Conservation (phyloP, 2,329 filamentous ascomycete genomes). For the Cadophora luteo-olivacea region DNA sequence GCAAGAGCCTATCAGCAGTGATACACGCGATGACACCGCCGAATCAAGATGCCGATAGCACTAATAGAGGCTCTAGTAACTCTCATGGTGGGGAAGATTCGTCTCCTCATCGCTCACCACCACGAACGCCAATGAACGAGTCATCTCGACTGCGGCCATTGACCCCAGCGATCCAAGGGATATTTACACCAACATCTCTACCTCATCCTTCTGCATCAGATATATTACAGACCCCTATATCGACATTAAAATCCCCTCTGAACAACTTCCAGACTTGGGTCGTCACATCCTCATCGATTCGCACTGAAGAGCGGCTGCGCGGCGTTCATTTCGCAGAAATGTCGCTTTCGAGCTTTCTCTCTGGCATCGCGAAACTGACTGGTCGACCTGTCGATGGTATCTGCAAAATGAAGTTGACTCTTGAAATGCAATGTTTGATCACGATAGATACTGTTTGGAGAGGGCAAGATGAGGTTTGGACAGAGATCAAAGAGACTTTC, state of each 20-base stretch:
- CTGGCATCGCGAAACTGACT: slow-evolving; percentile 19
- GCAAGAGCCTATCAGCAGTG: not conserved
- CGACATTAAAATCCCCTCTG: not conserved
- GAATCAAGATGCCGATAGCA: too few species aligned
- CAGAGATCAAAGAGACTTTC: slow-evolving; percentile 24
- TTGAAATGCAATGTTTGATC: slow-evolving; percentile 23
- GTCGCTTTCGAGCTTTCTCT: slow-evolving; percentile 25
- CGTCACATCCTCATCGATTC: not conserved
- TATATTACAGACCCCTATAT: not conserved
- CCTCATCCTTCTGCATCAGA: not conserved
- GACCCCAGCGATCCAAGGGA: not conserved
- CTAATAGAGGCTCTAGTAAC: too few species aligned
- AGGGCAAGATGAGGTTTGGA: slow-evolving; percentile 29
- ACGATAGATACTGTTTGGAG: slow-evolving; percentile 25
- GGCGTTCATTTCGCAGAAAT: not conserved
- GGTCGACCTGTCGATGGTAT: slow-evolving; percentile 11
- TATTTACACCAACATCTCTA: not conserved
- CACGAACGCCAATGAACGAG: not conserved
- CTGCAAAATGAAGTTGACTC: slow-evolving; percentile 31
- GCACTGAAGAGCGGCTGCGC: not conserved
- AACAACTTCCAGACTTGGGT: not conserved
- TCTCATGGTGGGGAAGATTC: not conserved
- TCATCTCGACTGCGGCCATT: not conserved
- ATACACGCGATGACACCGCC: not conserved
- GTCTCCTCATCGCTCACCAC: not conserved